These are phyloP conservation scores for Scedosporium dehoogii DNA, from an alignment of 2,329 filamentous ascomycete species.

Conservation along the genomic window DNA sequence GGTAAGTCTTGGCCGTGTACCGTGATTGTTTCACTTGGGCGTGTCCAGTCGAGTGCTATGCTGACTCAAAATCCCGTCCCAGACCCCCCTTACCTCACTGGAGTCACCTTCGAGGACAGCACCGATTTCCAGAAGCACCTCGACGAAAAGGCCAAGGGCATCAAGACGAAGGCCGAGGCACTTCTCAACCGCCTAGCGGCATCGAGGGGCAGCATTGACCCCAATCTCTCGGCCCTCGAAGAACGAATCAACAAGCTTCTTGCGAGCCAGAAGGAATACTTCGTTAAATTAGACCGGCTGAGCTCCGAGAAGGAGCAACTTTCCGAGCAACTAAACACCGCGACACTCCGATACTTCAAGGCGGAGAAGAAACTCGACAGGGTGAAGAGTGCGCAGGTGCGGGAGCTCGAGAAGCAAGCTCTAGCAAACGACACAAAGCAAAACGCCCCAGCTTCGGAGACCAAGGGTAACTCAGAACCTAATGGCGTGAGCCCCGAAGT, in stretches of 20 bases:
- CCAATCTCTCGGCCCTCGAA: conserved; percentile 65
- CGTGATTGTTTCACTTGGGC: background rate
- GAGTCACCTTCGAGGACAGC: conserved; percentile 51
- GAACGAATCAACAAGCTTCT: conserved; percentile 64
- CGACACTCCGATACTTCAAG: conserved; percentile 84
- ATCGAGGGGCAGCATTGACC: conserved; percentile 44
- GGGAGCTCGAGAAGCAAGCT: conserved; percentile 85
- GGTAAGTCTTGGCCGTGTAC: conserved; percentile 20
- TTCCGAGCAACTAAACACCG: conserved; percentile 77
- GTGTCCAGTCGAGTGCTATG: background rate
- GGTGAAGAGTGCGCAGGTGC: conserved; percentile 77
- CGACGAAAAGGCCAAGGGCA: conserved; percentile 62
- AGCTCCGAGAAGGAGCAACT: conserved; percentile 73
- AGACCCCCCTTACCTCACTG: conserved; percentile 48
- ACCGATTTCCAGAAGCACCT: conserved; percentile 76
- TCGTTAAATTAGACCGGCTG: conserved; percentile 65
- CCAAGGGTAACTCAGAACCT: conserved; percentile 39
- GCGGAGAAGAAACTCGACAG: conserved; percentile 93
- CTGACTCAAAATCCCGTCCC: background rate
- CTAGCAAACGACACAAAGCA: conserved; percentile 52
- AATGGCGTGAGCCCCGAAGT: conserved; percentile 54
- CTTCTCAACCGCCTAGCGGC: conserved; percentile 51
- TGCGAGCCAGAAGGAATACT: conserved; percentile 71
- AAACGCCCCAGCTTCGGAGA: conserved; percentile 37
- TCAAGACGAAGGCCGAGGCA: conserved; percentile 62